These are phyloP conservation scores for Talaromyces stipitatus DNA, from an alignment of 495 filamentous ascomycete genomes.

Conservation along the genomic window DNA sequence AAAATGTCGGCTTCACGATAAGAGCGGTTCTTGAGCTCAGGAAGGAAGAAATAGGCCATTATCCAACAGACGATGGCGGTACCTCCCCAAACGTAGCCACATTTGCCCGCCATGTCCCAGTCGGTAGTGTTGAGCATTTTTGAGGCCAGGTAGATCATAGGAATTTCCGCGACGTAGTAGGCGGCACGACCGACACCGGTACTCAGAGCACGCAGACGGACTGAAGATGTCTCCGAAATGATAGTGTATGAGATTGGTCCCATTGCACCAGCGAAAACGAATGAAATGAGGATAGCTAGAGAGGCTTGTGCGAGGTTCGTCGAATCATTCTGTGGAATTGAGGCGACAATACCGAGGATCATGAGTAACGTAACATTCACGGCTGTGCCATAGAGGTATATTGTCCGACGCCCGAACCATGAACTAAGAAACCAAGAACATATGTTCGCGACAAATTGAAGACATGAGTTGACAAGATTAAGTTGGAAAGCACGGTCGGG, in stretches of 20 bases:
- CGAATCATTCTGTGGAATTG: slow-evolving; percentile 22
- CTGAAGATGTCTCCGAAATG: slow-evolving; percentile 48
- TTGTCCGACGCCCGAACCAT: slow-evolving; percentile 37
- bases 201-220: slow-evolving; percentile 42
- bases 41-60: slow-evolving; percentile 22
- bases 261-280: slow-evolving; percentile 31
- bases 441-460: slow-evolving; percentile 25
- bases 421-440: slow-evolving; percentile 22
- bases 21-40: slow-evolving; percentile 30
- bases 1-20: slow-evolving; percentile 37
- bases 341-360: slow-evolving; percentile 37
- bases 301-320: slow-evolving; percentile 39
- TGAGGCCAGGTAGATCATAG: slow-evolving; percentile 41
- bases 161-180: slow-evolving; percentile 39
- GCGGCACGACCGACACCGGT: slow-evolving; percentile 45
- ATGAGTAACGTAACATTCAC: slow-evolving; percentile 24
- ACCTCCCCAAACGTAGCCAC: slow-evolving; percentile 30
- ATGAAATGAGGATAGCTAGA: slow-evolving; percentile 46
- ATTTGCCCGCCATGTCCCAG: slow-evolving; percentile 23
- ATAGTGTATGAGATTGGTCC: slow-evolving; percentile 49
- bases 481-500: slow-evolving; percentile 22
- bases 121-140: slow-evolving; percentile 38
- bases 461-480: slow-evolving; percentile 29
- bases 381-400: slow-evolving; percentile 36
- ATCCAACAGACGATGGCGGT: slow-evolving; percentile 18